phyloP scores from a whole-genome alignment of 352 stramenopile species.

The Globisporangium paddicum region DNA sequence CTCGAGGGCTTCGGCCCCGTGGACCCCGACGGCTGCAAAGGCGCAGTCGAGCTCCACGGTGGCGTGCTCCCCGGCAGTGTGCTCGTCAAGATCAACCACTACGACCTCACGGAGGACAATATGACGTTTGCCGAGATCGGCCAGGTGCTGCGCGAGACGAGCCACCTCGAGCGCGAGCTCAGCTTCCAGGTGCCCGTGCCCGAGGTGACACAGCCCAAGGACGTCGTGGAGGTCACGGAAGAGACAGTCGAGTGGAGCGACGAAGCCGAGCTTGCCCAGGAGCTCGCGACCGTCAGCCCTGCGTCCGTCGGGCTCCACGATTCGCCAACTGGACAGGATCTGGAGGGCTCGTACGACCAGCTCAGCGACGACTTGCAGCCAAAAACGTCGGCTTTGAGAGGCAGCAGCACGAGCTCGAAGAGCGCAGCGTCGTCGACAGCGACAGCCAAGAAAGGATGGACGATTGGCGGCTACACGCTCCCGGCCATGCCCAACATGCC shows the following conservation, averaged over 20 bases:
- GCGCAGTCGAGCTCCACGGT: slow-evolving; percentile 40
- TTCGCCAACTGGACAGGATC: neutral
- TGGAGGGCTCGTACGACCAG: slow-evolving; percentile 4
- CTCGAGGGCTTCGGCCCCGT: slow-evolving; percentile 65
- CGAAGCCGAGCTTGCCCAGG: neutral
- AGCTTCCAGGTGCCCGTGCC: slow-evolving; percentile 36
- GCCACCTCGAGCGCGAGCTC: slow-evolving; percentile 41
- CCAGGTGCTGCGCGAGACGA: slow-evolving; percentile 47
- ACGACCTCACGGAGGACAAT: slow-evolving; percentile 38
- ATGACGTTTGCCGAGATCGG: slow-evolving; percentile 58
- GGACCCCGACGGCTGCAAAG: slow-evolving; percentile 26
- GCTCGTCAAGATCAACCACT: slow-evolving; percentile 56
- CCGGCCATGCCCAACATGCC: slow-evolving; percentile 6
- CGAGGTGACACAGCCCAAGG: neutral
- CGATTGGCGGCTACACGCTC: slow-evolving; percentile 11
- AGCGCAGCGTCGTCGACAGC: neutral
- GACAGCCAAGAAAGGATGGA: slow-evolving; percentile 11
- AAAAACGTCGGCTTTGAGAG: neutral
- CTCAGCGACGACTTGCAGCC: neutral
- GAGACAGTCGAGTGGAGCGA: neutral
- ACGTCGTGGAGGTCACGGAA: neutral
- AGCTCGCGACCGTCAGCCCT: slow-evolving; percentile 8
- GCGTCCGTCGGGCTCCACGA: slow-evolving; percentile 12
- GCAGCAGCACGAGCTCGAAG: neutral
- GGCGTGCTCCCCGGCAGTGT: slow-evolving; percentile 35